Percentiles rank a stretch among this genome's conserved stretches.
Evolutionary conservation across 2,329 filamentous ascomycete genomes (phyloP).

Genomic region (Trichoderma cornu-damae): DNA sequence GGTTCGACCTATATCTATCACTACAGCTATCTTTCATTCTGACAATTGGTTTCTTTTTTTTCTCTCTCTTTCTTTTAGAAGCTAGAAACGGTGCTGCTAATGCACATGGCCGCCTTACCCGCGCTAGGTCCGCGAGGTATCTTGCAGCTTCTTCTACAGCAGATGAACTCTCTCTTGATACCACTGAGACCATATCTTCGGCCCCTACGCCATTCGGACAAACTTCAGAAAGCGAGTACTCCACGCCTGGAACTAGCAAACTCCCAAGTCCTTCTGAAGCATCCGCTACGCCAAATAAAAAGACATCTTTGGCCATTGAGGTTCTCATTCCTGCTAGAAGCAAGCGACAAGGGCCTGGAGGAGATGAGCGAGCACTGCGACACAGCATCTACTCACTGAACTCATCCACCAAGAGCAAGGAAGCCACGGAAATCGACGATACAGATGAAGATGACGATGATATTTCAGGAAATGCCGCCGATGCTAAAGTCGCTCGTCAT

Average conservation of each 20-base stretch:
- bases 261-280: conserved; percentile 32
- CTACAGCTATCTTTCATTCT: background rate
- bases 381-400: conserved; percentile 46
- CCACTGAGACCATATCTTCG: conserved; percentile 32
- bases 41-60: background rate
- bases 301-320: conserved; percentile 25
- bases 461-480: conserved; percentile 24
- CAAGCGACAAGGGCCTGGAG: conserved; percentile 15
- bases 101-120: conserved; percentile 25
- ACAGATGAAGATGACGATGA: conserved; percentile 34
- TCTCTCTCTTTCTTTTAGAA: too few species aligned
- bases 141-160: background rate
- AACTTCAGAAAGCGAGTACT: conserved; percentile 32
- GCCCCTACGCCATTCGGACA: conserved; percentile 29
- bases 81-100: background rate
- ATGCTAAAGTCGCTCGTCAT: conserved; percentile 32
- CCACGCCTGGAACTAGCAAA: conserved; percentile 37
- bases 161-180: background rate
- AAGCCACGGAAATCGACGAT: conserved; percentile 36
- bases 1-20: background rate
- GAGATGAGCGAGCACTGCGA: conserved; percentile 30
- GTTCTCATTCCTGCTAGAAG: conserved; percentile 28
- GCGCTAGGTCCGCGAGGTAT: conserved; percentile 24
- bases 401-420: conserved; percentile 41
- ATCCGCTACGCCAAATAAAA: conserved; percentile 13